Evolutionary conservation across 768 basidiomycete species (phyloP), one percentile per base, ranked within the genome.

Genomic region (Rhodocollybia butyracea): DNA sequence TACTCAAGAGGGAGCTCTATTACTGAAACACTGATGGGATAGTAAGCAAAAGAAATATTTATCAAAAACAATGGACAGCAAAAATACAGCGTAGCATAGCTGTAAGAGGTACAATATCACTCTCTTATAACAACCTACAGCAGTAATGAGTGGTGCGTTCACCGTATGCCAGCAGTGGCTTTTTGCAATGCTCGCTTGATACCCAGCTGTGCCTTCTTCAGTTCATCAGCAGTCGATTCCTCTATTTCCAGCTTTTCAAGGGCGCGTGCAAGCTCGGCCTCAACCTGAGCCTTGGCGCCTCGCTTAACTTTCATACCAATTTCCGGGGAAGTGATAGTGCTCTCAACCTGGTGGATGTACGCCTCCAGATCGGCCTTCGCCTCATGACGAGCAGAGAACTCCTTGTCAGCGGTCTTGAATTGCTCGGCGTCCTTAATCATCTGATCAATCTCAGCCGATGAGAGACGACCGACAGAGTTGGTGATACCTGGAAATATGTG

Each of bases 391-490:
- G 95, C 88, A 60, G 93, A 91, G 84, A 96, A 98, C 72, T 98
- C 97, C 80, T 94, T 97, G 83, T 94, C 91, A 26, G 89, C 92
- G 70, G 86, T 84, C 81, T 94, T 95, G 85, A 84, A 97, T 73
- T 94, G 92, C 74, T 98, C 96, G 52, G 97, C 93, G 68, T 98
- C 96, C 82, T 95, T 94, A 81, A 98, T 97, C 97, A 98, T 98
- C 77, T 98, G 95, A 68, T 98, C 95, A 61, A 99, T 99, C 82
- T 99, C 97, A 63, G 88, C 91, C 51, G 89, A 84, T 46, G 96
- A 97, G 64, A 99, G 85, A 76, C 97, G 95, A 62, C 97, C 97
- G 68, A 98, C 97, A 56, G 95, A 98, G 85, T 98, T 99, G 75
- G 94, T 94, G 74, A 98, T 96, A 75, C 88, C 89, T 91, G 59